phyloP scores from a whole-genome alignment of 345 rosid genomes.

The Dipteronia sinensis region DNA sequence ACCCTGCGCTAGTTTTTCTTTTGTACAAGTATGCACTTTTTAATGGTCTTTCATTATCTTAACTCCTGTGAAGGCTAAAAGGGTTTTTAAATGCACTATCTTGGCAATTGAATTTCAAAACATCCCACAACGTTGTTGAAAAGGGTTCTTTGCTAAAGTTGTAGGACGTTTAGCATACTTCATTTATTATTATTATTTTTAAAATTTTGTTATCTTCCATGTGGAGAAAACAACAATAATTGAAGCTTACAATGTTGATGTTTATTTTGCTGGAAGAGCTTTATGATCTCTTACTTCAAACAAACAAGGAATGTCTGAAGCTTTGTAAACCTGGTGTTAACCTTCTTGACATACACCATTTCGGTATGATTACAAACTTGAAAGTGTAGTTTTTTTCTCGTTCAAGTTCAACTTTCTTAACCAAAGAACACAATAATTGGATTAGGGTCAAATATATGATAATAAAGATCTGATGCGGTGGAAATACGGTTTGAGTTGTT shows the following conservation, averaged over 20 bases:
- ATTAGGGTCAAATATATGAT: neutral
- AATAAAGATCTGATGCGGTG: neutral
- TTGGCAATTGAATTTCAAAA: neutral
- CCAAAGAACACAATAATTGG: neutral
- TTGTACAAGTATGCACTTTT: constrained; percentile 59
- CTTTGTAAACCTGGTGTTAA: constrained; percentile 83
- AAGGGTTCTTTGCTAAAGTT: neutral
- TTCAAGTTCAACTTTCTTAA: constrained; percentile 7
- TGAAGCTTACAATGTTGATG: constrained; percentile 15
- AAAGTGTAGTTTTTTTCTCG: constrained; percentile 1
- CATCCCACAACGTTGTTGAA: neutral
- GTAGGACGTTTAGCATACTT: neutral
- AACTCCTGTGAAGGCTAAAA: neutral
- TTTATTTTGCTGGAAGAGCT: constrained; percentile 64
- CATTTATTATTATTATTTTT: neutral
- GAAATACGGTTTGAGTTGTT: neutral
- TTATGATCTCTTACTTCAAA: constrained; percentile 80
- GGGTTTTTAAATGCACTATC: neutral
- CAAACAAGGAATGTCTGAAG: constrained; percentile 75
- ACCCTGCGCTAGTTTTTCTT: constrained; percentile 73
- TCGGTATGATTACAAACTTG: constrained; percentile 53
- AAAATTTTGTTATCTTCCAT: neutral
- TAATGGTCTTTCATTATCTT: neutral
- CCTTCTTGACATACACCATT: constrained; percentile 68
- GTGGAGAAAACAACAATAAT: neutral